These are phyloP conservation scores for Diaporthe sp. DNA, from an alignment of 2,329 filamentous ascomycete genomes.

Conservation along the genomic window DNA sequence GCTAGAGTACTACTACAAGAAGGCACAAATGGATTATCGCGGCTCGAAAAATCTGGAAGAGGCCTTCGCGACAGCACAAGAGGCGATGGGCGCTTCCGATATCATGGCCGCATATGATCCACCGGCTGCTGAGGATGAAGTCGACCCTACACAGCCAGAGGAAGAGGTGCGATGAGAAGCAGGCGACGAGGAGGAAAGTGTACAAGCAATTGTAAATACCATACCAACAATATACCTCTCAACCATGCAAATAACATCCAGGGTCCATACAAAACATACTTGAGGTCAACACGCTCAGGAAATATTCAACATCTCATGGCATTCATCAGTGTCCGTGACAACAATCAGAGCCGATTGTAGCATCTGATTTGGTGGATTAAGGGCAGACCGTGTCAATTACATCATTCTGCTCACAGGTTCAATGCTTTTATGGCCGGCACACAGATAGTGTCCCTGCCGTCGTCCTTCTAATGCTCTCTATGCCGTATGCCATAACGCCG, in stretches of 20 bases:
- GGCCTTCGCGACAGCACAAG: slow-evolving; percentile 13
- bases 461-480: slow-evolving; percentile 28
- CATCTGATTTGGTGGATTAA: neutral
- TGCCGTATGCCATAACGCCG: neutral
- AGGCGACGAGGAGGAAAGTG: neutral
- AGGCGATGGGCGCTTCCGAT: slow-evolving; percentile 32
- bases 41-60: neutral
- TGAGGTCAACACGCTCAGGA: neutral
- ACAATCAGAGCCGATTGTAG: neutral
- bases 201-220: slow-evolving; percentile 10
- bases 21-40: slow-evolving; percentile 4
- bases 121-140: neutral
- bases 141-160: neutral
- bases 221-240: neutral
- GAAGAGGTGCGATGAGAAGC: neutral
- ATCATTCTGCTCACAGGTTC: neutral
- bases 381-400: neutral
- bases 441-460: neutral
- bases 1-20: slow-evolving; percentile 34
- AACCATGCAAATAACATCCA: neutral
- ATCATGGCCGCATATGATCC: neutral
- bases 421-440: slow-evolving; percentile 1
- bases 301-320: neutral
- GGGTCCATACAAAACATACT: neutral
- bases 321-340: neutral